Evolutionary conservation across 2,329 filamentous ascomycete species (phyloP), one percentile per base, ranked within the genome.

Genomic region (Aspergillus pseudotamarii): DNA sequence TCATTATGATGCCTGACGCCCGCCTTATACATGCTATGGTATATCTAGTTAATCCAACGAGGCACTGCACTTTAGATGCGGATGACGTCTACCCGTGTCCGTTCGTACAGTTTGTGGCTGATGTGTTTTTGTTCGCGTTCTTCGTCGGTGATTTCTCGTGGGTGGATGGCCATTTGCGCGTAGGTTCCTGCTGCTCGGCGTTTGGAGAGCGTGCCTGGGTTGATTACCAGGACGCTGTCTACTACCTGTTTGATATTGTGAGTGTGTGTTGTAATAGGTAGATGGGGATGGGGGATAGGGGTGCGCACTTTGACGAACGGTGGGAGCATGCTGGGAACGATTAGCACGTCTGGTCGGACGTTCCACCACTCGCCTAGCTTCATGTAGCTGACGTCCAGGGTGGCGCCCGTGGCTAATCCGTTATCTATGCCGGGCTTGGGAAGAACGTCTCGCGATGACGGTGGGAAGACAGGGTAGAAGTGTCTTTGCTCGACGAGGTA

Each of bases 331-430:
- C 93, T 96, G 1, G 95, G 94, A 54, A 91, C 83, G 55, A 98
- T 83, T 72, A 98, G 79, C 43, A 98, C 84, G 78, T 99, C 95
- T 0, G 94, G 95, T 58, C 89, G 83, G 3, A 93, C 91, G 66
- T 91, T 91, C 72, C 95, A 85, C 88, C 96, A 96, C 78, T 98
- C 95, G 21, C 92, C 93, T 21, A 98, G 80, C 79, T 95, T 94
- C 69, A 96, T 75, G 78, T 95, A 97, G 66, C 89, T 89, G 23
- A 92, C 81, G 77, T 99, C 95, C 58, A 98, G 76, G 82, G 90
- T 89, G 0, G 92, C 88, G 0, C 94, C 94, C 0, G 91, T 89
- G 5, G 87, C 88, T 43, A 86, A 71, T 0, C 85, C 86, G 63
- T 85, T 83, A 21, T 81, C 83, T 1, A 85, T 86, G 0, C 88